A percentile compares a stretch with the other conserved stretches of the same genome.
Evolutionary conservation across 257 asterid species (phyloP).

Genomic region (Petunia secreta): DNA sequence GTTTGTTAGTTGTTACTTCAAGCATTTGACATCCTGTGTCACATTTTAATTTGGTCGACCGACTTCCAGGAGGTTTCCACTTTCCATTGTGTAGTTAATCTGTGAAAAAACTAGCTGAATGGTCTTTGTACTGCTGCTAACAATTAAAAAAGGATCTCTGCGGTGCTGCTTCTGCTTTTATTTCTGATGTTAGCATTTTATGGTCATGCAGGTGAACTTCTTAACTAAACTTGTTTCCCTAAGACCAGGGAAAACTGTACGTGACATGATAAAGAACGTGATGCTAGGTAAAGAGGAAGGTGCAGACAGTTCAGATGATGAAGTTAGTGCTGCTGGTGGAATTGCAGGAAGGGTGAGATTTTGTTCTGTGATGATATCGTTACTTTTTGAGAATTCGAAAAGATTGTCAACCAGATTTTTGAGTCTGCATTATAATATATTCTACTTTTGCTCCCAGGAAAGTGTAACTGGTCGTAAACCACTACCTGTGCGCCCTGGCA

Average conservation of each 20-base stretch:
- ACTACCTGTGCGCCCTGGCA: conserved; percentile 95
- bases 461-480: conserved; percentile 78
- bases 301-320: conserved; percentile 53
- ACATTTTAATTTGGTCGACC: background rate
- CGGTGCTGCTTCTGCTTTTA: conserved; percentile 25
- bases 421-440: conserved; percentile 39
- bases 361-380: background rate
- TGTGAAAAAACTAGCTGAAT: conserved; percentile 13
- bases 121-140: background rate
- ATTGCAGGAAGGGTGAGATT: conserved; percentile 77
- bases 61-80: background rate
- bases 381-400: background rate
- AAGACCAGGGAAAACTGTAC: conserved; percentile 83
- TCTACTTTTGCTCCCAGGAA: conserved; percentile 58
- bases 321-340: conserved; percentile 45
- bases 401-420: conserved; percentile 7
- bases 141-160: too few relatives aligned
- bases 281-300: conserved; percentile 95
- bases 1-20: conserved; percentile 48
- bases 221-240: conserved; percentile 82
- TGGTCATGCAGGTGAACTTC: conserved; percentile 73
- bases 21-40: background rate
- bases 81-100: background rate
- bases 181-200: conserved; percentile 28
- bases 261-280: conserved; percentile 79